These are phyloP conservation scores for Xylaria grammica DNA, from an alignment of 495 filamentous ascomycete species.

Conservation along the genomic window DNA sequence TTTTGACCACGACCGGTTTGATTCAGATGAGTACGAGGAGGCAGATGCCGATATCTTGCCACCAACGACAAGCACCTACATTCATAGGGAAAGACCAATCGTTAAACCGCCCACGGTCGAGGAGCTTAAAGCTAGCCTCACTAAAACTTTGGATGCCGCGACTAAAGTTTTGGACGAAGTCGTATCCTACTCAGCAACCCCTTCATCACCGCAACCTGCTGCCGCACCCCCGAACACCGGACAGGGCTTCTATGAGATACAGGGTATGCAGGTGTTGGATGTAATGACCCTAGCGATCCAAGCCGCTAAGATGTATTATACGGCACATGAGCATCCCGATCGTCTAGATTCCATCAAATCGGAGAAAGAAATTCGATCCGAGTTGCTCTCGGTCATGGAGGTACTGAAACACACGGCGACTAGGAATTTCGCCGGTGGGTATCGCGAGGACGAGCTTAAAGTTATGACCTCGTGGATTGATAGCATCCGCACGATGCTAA, in stretches of 20 bases:
- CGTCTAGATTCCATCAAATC: slow-evolving; percentile 83
- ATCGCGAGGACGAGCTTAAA: slow-evolving; percentile 73
- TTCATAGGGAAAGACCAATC: slow-evolving; percentile 80
- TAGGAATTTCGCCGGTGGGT: slow-evolving; percentile 84
- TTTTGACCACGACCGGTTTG: slow-evolving; percentile 63
- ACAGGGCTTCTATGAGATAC: slow-evolving; percentile 78
- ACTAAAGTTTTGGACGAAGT: slow-evolving; percentile 65
- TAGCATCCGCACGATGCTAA: slow-evolving; percentile 74
- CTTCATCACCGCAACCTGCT: slow-evolving; percentile 32
- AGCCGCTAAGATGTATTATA: slow-evolving; percentile 95
- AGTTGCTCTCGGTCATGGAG: slow-evolving; percentile 84
- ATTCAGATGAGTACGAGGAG: slow-evolving; percentile 64
- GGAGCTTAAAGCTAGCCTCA: slow-evolving; percentile 76
- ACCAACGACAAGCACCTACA: slow-evolving; percentile 95
- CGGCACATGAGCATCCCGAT: slow-evolving; percentile 78
- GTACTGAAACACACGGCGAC: slow-evolving; percentile 88
- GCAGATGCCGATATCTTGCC: slow-evolving; percentile 79
- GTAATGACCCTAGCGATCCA: slow-evolving; percentile 91
- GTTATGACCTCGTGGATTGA: slow-evolving; percentile 78
- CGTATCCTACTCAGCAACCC: slow-evolving; percentile 28
- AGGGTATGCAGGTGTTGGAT: slow-evolving; percentile 90
- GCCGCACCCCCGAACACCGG: slow-evolving; percentile 45
- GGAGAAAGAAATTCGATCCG: slow-evolving; percentile 77
- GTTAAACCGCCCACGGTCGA: slow-evolving; percentile 84
- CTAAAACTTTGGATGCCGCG: slow-evolving; percentile 67